Evolutionary conservation across 805 yeast species (phyloP), one percentile per base, ranked within the genome.

Genomic region (Kodamaea sagamina): DNA sequence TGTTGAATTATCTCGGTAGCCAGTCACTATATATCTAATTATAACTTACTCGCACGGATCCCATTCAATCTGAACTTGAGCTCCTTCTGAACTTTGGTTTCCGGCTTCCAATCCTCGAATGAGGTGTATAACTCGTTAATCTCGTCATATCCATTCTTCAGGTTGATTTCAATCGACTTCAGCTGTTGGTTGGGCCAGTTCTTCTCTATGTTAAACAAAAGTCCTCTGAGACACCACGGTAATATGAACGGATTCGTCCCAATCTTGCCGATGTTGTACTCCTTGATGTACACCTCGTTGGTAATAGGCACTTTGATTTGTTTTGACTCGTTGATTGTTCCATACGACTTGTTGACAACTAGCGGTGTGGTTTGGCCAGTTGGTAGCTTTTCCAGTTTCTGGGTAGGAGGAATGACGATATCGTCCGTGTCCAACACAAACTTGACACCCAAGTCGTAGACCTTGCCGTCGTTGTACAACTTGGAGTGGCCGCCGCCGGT

Each of bases 401-500:
- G 32, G 2, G 48, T 50, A 22, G 52, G 59, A n/a, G 77, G 69
- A 31, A 67, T 62, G 9, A 73, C 64, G 13, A 82, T 59, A 50
- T 81, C 82, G 13, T 82, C 78, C 0, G 97, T 88, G 53, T 86
- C 89, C 16, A 90, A 63, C 1, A 87, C 78, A 58, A 86, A 84
- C 46, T 81, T 75, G 32, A 90, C 55, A 0, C 93, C 97, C 47
- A 87, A 59, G 50, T 82, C 87, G 59, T 92, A 92, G 1, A 93
- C 98, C 43, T 82, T 78, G 3, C 82, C 79, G 50, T 88, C 96
- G 54, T 86, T 85, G 62, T 92, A 92, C 19, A 93, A 81, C 49
- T 78, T 84, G 0, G 97, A 89, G 61, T 92, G 99, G 0, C 99
- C 99, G 6, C 93, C 90, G 2, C 97, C 97, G 0, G 97, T 92